Base-by-base conservation (phyloP, 176 grass and related monocot species). In the Aegilops sharonensis region DNA sequence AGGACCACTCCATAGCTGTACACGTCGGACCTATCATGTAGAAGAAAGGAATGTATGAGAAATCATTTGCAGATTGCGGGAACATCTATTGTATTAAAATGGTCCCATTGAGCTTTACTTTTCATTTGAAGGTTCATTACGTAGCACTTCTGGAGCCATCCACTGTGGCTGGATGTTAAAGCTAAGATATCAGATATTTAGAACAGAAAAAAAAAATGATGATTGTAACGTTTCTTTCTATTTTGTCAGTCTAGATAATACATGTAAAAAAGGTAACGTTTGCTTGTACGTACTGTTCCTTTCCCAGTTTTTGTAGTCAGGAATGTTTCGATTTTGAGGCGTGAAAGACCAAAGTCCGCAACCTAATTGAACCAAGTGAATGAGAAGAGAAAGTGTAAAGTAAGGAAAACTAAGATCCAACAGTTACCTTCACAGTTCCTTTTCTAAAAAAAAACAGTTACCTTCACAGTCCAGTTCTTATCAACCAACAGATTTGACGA, bases 401-500 rank as follows among this genome's bases (percentile, higher is more conserved):
- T 34, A 50, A 36, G 24, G 60, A 43, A 14, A 75, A 23, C 11
- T 67, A 56, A 79, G 25, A 62, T 91, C 30, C 15, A 54, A n/a
- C 17, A 21, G 5, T 57, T 79, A 98, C 96, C 96, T 95, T 98
- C 11, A 95, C 96, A 45, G 91, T 98, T 31, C 30, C 30, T 31
- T 31, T 3, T 31, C 30, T 31, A 31, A 31, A 31, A 31, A 31
- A 31, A 31, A 54, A n/a, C 17, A 21, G 5, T 57, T 79, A 98
- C 96, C 96, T 95, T 98, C 11, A 95, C 96, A 45, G 91, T 98
- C 96, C 93, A 98, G 90, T 94, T 98, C 91, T 94, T 98, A 79
- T 98, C 96, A 47, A 98, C 96, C 89, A 98, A 95, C 64, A 98
- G 85, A 84, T 98, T 98, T 40, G 93, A 95, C 4, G 93, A 95